phyloP scores from a whole-genome alignment of 257 asterid species.

The Catharanthus roseus region DNA sequence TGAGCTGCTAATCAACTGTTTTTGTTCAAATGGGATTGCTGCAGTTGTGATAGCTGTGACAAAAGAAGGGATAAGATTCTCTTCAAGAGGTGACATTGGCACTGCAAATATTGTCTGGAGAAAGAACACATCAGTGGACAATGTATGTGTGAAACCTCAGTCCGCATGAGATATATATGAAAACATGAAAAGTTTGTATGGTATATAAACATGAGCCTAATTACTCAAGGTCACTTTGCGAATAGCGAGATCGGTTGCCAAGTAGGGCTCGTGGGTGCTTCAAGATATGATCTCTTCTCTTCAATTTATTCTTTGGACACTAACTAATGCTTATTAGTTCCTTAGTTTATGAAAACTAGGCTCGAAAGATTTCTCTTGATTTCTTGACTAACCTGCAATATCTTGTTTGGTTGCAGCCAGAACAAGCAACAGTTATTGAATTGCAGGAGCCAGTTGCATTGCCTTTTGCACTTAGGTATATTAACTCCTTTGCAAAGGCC shows the following conservation, averaged over 20 bases:
- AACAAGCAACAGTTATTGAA: slow-evolving; percentile 69
- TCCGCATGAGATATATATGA: too few relatives aligned
- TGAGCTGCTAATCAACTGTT: not conserved
- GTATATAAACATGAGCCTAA: too few relatives aligned
- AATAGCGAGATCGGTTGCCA: too few relatives aligned
- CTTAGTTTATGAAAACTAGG: not conserved
- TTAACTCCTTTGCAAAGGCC: slow-evolving; percentile 79
- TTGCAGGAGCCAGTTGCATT: slow-evolving; percentile 80
- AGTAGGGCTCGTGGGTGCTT: too few relatives aligned
- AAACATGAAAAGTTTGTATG: too few relatives aligned
- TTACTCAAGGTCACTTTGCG: too few relatives aligned
- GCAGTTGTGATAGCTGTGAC: slow-evolving; percentile 86
- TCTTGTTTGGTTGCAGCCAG: slow-evolving; percentile 46
- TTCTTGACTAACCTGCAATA: not conserved
- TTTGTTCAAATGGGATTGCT: slow-evolving; percentile 8
- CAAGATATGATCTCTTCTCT: too few relatives aligned
- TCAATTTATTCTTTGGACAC: not conserved
- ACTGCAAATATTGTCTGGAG: too few relatives aligned
- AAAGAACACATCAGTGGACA: too few relatives aligned
- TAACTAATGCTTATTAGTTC: not conserved
- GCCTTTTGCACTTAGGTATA: slow-evolving; percentile 74
- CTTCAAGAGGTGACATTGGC: slow-evolving; percentile 87
- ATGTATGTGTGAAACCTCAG: too few relatives aligned
- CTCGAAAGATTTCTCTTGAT: not conserved
- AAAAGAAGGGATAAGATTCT: slow-evolving; percentile 86